Percentiles rank a stretch among this genome's conserved stretches.
Evolutionary conservation across 306 rosid genomes (phyloP).

Genomic region (Chamaecrista fasciculata): DNA sequence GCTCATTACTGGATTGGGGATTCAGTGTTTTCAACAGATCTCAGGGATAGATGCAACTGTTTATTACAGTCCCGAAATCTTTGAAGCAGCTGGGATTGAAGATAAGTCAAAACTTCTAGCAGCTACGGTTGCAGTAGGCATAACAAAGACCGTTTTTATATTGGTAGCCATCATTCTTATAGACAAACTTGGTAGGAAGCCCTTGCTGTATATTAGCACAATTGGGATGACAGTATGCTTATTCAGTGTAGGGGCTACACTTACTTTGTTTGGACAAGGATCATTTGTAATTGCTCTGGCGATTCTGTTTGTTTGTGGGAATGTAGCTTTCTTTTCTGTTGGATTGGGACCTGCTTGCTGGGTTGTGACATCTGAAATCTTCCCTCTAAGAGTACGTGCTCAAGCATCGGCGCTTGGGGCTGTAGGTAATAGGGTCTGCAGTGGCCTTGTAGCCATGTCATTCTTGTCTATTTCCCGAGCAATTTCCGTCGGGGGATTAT

Average conservation of each 20-base stretch:
- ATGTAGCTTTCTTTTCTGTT: conserved; percentile 92
- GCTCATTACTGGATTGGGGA: conserved; percentile 85
- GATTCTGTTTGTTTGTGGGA: conserved; percentile 72
- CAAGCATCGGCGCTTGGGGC: conserved; percentile 90
- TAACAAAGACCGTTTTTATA: conserved; percentile 75
- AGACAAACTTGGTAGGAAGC: conserved; percentile 83
- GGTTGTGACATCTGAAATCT: conserved; percentile 90
- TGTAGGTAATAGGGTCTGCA: conserved; percentile 80
- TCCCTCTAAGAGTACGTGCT: conserved; percentile 79
- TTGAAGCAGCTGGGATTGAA: conserved; percentile 65
- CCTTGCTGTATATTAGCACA: conserved; percentile 78
- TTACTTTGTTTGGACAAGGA: conserved; percentile 55
- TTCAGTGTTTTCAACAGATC: conserved; percentile 93
- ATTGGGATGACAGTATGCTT: conserved; percentile 92
- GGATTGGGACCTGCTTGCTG: conserved; percentile 95
- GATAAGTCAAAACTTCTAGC: conserved; percentile 67
- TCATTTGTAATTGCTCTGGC: conserved; percentile 46
- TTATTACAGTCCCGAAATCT: conserved; percentile 88
- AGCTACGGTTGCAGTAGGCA: conserved; percentile 87
- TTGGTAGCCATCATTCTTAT: conserved; percentile 71
- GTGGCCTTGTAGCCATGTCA: conserved; percentile 92
- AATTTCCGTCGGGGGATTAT: conserved; percentile 60
- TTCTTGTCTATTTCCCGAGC: conserved; percentile 67
- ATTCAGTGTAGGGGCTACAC: conserved; percentile 54
- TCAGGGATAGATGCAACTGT: conserved; percentile 96